Percentiles rank a stretch among this genome's conserved stretches.
These are phyloP conservation scores for Dendrobium officinale DNA, from an alignment of 106 monocot species.

Conservation along the genomic window DNA sequence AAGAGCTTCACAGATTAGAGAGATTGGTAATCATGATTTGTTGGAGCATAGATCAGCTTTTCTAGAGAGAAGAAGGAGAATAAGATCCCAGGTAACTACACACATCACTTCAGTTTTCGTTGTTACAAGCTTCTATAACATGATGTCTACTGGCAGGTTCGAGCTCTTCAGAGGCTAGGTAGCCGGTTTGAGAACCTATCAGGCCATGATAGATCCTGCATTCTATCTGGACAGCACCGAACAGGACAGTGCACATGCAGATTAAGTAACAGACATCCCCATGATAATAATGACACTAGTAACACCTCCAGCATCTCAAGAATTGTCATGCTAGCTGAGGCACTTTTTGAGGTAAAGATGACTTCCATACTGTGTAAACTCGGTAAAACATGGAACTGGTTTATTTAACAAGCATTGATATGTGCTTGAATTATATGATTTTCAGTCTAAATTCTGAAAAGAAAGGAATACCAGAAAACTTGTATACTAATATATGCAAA, in stretches of 20 bases:
- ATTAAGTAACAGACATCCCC: slow-evolving; percentile 18
- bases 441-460: not conserved
- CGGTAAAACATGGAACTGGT: not conserved
- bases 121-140: not conserved
- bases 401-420: not conserved
- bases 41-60: slow-evolving; percentile 71
- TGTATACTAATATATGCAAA: not conserved
- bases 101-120: not conserved
- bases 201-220: slow-evolving; percentile 82
- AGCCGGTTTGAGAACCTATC: slow-evolving; percentile 78
- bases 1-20: slow-evolving; percentile 26
- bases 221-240: slow-evolving; percentile 62
- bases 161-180: slow-evolving; percentile 82
- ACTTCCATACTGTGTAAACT: not conserved
- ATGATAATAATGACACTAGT: slow-evolving; percentile 46
- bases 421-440: not conserved
- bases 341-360: slow-evolving; percentile 78
- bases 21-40: slow-evolving; percentile 34
- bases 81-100: slow-evolving; percentile 81
- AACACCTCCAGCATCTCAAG: slow-evolving; percentile 82
- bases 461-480: not conserved
- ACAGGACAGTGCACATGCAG: slow-evolving; percentile 77
- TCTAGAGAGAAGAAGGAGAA: slow-evolving; percentile 87
- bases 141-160: slow-evolving; percentile 49
- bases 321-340: slow-evolving; percentile 97